Evolutionary conservation across 2,329 filamentous ascomycete genomes (phyloP), one percentile per base, ranked within the genome.

Genomic region (Xylaria sp.): DNA sequence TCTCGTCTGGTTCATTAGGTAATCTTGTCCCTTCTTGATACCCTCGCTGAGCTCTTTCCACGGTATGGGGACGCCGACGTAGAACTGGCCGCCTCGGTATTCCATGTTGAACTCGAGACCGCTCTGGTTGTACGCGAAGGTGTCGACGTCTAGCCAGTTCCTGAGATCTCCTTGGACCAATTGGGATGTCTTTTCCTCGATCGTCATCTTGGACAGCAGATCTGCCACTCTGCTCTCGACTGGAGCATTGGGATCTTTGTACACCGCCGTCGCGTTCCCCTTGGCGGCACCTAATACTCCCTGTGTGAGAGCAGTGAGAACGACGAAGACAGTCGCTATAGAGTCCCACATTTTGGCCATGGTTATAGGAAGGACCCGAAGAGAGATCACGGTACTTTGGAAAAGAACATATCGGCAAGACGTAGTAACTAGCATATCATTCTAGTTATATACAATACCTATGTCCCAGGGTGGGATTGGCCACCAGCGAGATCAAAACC

Each of bases 151-250:
- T 78, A 94, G 86, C 88, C 91, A 94, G 77, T 93, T 92, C 6
- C 86, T 85, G 69, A 94, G 85, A 75, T 94, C 92, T 57, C 91
- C 89, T 76, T 91, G 89, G 34, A 91, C 84, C 73, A 91, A 82
- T 77, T 94, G 92, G 1, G 90, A 85, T 54, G 88, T 87, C 81
- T 94, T 94, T 69, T 94, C 92, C 75, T 91, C 85, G 64, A 92
- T 86, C 0, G 90, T 92, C 92, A 94, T 94, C 28, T 89, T 87
- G 13, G 87, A 86, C 62, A 94, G 80, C 5, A 94, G 84, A 77
- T 94, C 91, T 10, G 86, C 78, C 12, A 94, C 87, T 68, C 92
- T 85, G 59, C 86, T 87, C 61, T 92, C 88, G 15, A 93, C 82
- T 8, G 88, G 81, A 6, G 89, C 87, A 65, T 83, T 83, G 5